phyloP scores from a whole-genome alignment of 2,329 filamentous ascomycete species.

The Fusarium sp. region DNA sequence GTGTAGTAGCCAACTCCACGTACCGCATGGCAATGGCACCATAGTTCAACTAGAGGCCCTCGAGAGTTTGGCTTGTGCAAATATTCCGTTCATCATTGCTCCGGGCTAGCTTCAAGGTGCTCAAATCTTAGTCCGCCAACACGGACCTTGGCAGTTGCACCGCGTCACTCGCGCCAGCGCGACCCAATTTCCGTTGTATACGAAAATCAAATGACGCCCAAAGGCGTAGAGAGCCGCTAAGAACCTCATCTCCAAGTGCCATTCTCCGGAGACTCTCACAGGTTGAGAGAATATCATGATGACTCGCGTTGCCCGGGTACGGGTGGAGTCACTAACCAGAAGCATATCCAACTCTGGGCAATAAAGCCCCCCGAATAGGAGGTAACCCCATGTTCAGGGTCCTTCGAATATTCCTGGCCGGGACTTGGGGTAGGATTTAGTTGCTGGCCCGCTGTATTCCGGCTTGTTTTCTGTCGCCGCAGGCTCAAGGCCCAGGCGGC shows the following conservation, averaged over 20 bases:
- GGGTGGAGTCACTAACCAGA: constrained; percentile 4
- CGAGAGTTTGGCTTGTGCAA: background rate
- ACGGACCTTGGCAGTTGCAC: background rate
- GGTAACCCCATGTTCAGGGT: background rate
- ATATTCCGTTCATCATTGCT: background rate
- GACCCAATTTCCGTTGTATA: background rate
- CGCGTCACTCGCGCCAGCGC: background rate
- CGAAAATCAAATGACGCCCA: background rate
- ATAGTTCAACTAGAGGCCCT: background rate
- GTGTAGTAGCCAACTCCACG: background rate
- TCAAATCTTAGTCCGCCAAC: background rate
- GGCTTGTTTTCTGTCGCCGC: background rate
- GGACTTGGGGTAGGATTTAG: background rate
- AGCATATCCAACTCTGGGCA: background rate
- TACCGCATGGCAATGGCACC: background rate
- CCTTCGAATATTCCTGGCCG: background rate
- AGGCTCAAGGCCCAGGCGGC: background rate
- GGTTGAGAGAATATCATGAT: background rate
- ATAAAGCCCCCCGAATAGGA: background rate
- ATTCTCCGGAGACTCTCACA: background rate
- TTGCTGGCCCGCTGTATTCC: background rate
- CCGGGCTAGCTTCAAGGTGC: background rate
- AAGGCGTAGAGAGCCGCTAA: too few species aligned
- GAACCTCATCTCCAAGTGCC: background rate
- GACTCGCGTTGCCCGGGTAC: background rate